phyloP scores from a whole-genome alignment of 1,284 basidiomycete genomes.

The Malassezia slooffiae region DNA sequence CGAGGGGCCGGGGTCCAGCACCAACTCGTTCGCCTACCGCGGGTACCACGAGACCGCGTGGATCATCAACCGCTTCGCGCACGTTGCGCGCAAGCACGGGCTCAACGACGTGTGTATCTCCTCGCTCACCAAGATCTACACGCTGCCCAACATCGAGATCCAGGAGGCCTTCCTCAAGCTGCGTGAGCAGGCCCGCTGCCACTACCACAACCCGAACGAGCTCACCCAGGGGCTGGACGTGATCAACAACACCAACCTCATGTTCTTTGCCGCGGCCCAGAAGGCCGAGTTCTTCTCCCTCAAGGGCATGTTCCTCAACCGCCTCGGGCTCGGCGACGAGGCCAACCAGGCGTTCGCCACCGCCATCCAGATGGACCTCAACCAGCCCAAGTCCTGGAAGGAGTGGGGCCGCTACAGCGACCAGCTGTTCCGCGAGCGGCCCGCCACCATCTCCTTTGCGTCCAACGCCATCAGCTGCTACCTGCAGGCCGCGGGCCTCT shows the following conservation, averaged over 20 bases:
- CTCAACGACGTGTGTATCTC: slow-evolving; percentile 91
- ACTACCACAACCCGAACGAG: slow-evolving; percentile 90
- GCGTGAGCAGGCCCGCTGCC: slow-evolving; percentile 96
- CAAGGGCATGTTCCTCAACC: slow-evolving; percentile 97
- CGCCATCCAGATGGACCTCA: slow-evolving; percentile 81
- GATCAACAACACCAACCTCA: slow-evolving; percentile 97
- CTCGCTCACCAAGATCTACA: slow-evolving; percentile 93
- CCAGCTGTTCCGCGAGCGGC: slow-evolving; percentile 65
- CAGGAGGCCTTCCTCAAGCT: slow-evolving; percentile 98
- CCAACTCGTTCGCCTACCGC: slow-evolving; percentile 76
- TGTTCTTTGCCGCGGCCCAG: slow-evolving; percentile 89
- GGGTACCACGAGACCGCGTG: slow-evolving; percentile 99
- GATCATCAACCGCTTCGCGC: slow-evolving; percentile 99
- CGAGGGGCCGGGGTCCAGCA: slow-evolving; percentile 50
- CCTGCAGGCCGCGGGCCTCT: slow-evolving; percentile 88
- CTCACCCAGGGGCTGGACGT: slow-evolving; percentile 88
- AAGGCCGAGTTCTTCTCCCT: slow-evolving; percentile 99
- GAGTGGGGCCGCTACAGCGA: slow-evolving; percentile 97
- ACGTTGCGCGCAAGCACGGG: slow-evolving; percentile 93
- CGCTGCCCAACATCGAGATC: slow-evolving; percentile 97
- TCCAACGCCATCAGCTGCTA: slow-evolving; percentile 94
- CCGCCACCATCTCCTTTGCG: slow-evolving; percentile 50
- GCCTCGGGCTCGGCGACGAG: slow-evolving; percentile 74
- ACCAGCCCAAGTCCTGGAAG: slow-evolving; percentile 91
- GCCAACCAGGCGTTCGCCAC: slow-evolving; percentile 71